Percentiles rank a stretch among this genome's conserved stretches.
phyloP scores from a whole-genome alignment of 768 basidiomycete species.

The Mycena vulgaris region DNA sequence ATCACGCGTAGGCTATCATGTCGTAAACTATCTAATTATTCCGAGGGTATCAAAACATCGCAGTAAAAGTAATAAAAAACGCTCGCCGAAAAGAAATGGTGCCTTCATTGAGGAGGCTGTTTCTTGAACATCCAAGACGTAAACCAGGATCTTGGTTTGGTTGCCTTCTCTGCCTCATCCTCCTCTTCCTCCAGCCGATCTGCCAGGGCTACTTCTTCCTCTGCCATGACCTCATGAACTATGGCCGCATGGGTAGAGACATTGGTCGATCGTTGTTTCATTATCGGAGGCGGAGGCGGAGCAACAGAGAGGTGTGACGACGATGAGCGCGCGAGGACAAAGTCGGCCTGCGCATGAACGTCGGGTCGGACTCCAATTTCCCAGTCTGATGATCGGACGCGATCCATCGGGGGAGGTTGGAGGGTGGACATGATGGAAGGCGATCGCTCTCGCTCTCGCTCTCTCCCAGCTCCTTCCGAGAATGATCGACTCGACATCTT shows the following conservation, averaged over 20 bases:
- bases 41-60: conserved; percentile 55
- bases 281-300: conserved; percentile 35
- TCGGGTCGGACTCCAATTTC: conserved; percentile 59
- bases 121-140: conserved; percentile 78
- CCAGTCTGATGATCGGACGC: conserved; percentile 50
- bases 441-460: conserved; percentile 52
- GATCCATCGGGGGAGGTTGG: conserved; percentile 47
- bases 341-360: conserved; percentile 61
- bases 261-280: conserved; percentile 51
- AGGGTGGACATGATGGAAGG: conserved; percentile 56
- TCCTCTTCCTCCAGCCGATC: conserved; percentile 71
- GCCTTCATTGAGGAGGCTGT: conserved; percentile 44
- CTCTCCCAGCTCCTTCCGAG: conserved; percentile 44
- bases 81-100: conserved; percentile 29
- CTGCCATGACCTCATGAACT: conserved; percentile 76
- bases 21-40: conserved; percentile 52
- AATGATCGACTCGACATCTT: conserved; percentile 49
- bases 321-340: conserved; percentile 54
- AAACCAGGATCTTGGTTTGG: conserved; percentile 69
- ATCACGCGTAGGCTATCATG: conserved; percentile 35
- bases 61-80: conserved; percentile 43
- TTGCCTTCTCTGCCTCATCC: conserved; percentile 62
- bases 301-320: conserved; percentile 55
- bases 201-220: conserved; percentile 73
- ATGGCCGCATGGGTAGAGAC: conserved; percentile 77